A percentile compares a stretch with the other conserved stretches of the same genome.
Conservation (phyloP, 2,329 filamentous ascomycete species). For the Colletotrichum liriopes region DNA sequence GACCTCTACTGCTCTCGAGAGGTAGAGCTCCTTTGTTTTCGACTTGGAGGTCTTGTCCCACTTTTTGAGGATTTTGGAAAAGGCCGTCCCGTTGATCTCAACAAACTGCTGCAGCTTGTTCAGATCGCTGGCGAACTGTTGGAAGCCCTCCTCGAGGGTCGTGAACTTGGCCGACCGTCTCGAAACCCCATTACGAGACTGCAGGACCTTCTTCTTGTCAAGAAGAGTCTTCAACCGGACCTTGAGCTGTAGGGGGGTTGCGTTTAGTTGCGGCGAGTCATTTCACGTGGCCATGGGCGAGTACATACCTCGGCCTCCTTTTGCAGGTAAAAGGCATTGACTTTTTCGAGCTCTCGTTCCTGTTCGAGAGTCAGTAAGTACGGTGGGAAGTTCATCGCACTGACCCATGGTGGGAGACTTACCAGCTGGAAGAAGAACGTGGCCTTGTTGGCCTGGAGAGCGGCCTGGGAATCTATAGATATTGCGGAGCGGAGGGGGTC, state of each 20-base stretch:
- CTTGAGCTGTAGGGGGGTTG: constrained; percentile 78
- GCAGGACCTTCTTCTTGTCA: constrained; percentile 94
- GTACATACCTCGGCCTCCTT: constrained; percentile 92
- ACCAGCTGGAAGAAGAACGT: constrained; percentile 99
- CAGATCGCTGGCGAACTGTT: constrained; percentile 95
- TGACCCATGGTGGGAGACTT: constrained; percentile 54
- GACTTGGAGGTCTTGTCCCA: constrained; percentile 99
- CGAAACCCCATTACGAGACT: constrained; percentile 80
- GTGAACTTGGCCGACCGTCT: constrained; percentile 94
- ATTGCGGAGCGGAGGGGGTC: constrained; percentile 66
- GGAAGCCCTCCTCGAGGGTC: constrained; percentile 95
- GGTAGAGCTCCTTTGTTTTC: constrained; percentile 96
- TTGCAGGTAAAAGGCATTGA: constrained; percentile 97
- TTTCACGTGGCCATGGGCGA: constrained; percentile 3
- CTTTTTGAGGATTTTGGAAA: constrained; percentile 99
- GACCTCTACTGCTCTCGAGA: constrained; percentile 95
- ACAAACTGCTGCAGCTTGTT: constrained; percentile 99
- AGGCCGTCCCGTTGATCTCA: constrained; percentile 96
- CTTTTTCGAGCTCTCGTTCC: constrained; percentile 98
- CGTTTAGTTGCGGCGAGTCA: constrained; percentile 17
- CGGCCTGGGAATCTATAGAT: constrained; percentile 83
- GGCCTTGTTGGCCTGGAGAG: constrained; percentile 95
- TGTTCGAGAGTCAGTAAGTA: constrained; percentile 64
- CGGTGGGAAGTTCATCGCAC: constrained; percentile 43
- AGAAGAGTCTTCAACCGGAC: constrained; percentile 91